These are phyloP conservation scores for Russula brevipes DNA, from an alignment of 768 basidiomycete genomes.

Conservation along the genomic window DNA sequence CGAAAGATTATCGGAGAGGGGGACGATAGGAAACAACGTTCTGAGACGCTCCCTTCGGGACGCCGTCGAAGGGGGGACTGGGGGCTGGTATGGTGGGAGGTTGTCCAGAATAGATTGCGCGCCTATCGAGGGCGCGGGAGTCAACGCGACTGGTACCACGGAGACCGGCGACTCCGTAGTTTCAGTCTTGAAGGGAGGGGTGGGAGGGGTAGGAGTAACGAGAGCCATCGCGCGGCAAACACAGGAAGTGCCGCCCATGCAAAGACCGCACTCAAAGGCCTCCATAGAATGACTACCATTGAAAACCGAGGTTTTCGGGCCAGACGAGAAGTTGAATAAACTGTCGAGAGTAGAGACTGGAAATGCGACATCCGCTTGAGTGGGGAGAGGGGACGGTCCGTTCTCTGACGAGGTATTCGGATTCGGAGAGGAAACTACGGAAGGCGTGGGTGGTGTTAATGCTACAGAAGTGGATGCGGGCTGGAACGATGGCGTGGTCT, in stretches of 20 bases:
- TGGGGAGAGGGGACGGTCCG: conserved; percentile 33
- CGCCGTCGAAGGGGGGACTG: conserved; percentile 77
- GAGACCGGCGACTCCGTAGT: conserved; percentile 25
- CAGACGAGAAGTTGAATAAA: conserved; percentile 38
- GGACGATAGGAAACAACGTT: conserved; percentile 49
- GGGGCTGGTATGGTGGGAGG: conserved; percentile 72
- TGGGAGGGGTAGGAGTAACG: conserved; percentile 34
- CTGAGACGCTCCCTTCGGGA: conserved; percentile 35
- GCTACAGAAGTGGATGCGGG: conserved; percentile 32
- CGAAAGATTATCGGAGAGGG: conserved; percentile 31
- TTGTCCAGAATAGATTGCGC: conserved; percentile 67
- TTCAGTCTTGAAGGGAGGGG: conserved; percentile 29
- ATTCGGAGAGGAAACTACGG: conserved; percentile 50
- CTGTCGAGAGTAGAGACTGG: conserved; percentile 31
- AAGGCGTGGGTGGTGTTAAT: conserved; percentile 35
- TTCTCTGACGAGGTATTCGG: conserved; percentile 31
- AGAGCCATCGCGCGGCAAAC: conserved; percentile 67
- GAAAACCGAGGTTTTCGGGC: conserved; percentile 30
- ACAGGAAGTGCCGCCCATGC: conserved; percentile 63
- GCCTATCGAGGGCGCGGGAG: conserved; percentile 21
- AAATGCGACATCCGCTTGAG: conserved; percentile 31
- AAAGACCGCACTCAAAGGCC: conserved; percentile 68
- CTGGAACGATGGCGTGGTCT: conserved; percentile 26
- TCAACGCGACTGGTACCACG: conserved; percentile 19
- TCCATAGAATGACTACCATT: conserved; percentile 33